Percentiles rank a stretch among this genome's conserved stretches.
phyloP scores from a whole-genome alignment of 352 stramenopile genomes.

The Phytophthora podocarpi region DNA sequence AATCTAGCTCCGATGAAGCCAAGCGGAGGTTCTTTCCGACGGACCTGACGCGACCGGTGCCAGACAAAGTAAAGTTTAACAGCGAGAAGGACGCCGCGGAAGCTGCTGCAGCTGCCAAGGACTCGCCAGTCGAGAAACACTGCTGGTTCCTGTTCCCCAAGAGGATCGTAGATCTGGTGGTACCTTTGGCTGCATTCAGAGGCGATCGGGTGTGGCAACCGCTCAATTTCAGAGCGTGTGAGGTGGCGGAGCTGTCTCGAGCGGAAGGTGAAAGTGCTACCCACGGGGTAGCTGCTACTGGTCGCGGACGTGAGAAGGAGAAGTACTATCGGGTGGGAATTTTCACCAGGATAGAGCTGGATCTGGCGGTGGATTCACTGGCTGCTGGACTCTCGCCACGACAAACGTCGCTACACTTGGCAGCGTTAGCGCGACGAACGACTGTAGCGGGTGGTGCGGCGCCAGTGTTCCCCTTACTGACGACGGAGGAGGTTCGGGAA shows the following conservation, averaged over 20 bases:
- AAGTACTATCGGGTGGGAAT: conserved; percentile 22
- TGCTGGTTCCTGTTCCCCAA: conserved; percentile 22
- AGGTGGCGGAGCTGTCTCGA: conserved; percentile 2
- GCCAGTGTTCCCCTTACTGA: conserved; percentile 3
- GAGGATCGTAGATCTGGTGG: conserved; percentile 8
- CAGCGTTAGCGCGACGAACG: background rate
- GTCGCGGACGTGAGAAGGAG: background rate
- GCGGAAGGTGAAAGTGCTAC: background rate
- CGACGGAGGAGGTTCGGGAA: conserved; percentile 9
- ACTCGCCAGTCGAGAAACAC: background rate
- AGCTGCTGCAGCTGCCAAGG: conserved; percentile 6
- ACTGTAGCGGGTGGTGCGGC: background rate
- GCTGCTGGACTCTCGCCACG: conserved; percentile 16
- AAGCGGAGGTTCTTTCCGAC: no score
- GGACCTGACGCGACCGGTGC: conserved; percentile 1
- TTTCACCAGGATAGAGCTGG: conserved; percentile 17
- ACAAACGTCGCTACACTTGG: conserved; percentile 16
- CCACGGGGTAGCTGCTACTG: background rate
- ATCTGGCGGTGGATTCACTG: conserved; percentile 23
- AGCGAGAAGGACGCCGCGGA: conserved; percentile 3
- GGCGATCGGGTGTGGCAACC: background rate
- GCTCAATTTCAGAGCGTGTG: conserved; percentile 7
- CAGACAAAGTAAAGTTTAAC: conserved; percentile 5
- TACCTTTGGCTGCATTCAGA: background rate
- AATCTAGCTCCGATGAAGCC: background rate